Percentiles rank a stretch among this genome's conserved stretches.
Evolutionary conservation across 2,329 filamentous ascomycete species (phyloP).

Genomic region (Ceratocystiopsis minuta): DNA sequence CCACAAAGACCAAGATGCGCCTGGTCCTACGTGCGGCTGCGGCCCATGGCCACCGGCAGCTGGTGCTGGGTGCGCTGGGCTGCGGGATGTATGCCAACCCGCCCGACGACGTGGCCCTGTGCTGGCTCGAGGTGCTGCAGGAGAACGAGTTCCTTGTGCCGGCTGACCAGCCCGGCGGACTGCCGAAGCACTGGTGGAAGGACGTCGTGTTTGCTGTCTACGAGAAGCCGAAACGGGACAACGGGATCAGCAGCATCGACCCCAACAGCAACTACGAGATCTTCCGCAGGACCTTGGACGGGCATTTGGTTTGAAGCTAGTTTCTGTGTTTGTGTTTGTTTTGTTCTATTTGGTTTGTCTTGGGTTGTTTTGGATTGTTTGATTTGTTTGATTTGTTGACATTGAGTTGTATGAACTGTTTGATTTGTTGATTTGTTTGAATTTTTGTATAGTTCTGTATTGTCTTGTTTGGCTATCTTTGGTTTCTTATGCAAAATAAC

Average conservation of each 20-base stretch:
- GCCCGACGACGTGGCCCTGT: conserved; percentile 36
- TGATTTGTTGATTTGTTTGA: too few species aligned
- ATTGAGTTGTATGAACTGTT: too few species aligned
- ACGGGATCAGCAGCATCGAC: conserved; percentile 18
- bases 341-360: too few species aligned
- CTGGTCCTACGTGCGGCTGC: conserved; percentile 41
- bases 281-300: conserved; percentile 27
- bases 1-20: conserved; percentile 47
- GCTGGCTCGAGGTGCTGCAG: conserved; percentile 41
- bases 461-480: too few species aligned
- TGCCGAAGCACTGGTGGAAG: conserved; percentile 40
- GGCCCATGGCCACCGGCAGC: conserved; percentile 31
- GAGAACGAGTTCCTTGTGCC: conserved; percentile 36
- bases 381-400: too few species aligned
- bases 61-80: conserved; percentile 52
- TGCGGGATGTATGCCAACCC: conserved; percentile 53
- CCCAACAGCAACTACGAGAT: conserved; percentile 29
- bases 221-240: conserved; percentile 16
- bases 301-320: conserved; percentile 14
- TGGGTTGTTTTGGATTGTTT: too few species aligned
- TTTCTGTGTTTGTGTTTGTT: too few species aligned
- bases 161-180: too few species aligned
- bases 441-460: too few species aligned
- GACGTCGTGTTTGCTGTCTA: conserved; percentile 47
- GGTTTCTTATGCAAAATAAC: too few species aligned